Evolutionary conservation across 768 basidiomycete genomes (phyloP).

Genomic region (Termitomyces eurrhizus): DNA sequence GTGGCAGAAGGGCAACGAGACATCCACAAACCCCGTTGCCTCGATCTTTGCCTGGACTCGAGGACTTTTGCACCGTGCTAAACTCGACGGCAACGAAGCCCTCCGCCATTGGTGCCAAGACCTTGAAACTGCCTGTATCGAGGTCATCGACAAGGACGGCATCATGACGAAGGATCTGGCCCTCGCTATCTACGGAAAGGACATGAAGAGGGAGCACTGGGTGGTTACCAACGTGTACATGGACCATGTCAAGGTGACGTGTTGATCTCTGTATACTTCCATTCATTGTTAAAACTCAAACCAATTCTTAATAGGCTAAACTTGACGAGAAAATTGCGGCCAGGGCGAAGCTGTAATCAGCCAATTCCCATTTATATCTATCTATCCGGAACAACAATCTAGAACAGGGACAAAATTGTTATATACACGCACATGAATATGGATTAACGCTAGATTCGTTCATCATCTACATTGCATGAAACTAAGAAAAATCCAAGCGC

Average conservation of each 20-base stretch:
- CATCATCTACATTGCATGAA: not conserved
- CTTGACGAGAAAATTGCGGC: slow-evolving; percentile 12
- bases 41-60: slow-evolving; percentile 99
- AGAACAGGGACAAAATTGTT: not conserved
- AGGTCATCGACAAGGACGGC: slow-evolving; percentile 86
- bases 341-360: slow-evolving; percentile 10
- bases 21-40: slow-evolving; percentile 97
- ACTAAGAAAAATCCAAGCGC: not conserved
- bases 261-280: not conserved
- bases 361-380: not conserved
- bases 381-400: not conserved
- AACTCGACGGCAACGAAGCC: slow-evolving; percentile 78
- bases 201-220: slow-evolving; percentile 93
- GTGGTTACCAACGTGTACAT: slow-evolving; percentile 93
- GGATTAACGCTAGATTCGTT: not conserved
- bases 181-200: slow-evolving; percentile 87
- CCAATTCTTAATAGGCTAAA: slow-evolving; percentile 5
- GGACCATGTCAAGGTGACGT: slow-evolving; percentile 85
- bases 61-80: slow-evolving; percentile 88
- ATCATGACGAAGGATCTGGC: slow-evolving; percentile 98
- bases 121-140: slow-evolving; percentile 85
- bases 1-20: slow-evolving; percentile 95
- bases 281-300: not conserved
- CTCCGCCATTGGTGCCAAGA: slow-evolving; percentile 72
- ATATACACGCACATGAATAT: not conserved